Evolutionary conservation across 495 filamentous ascomycete genomes (phyloP).

Genomic region (Podospora comata): DNA sequence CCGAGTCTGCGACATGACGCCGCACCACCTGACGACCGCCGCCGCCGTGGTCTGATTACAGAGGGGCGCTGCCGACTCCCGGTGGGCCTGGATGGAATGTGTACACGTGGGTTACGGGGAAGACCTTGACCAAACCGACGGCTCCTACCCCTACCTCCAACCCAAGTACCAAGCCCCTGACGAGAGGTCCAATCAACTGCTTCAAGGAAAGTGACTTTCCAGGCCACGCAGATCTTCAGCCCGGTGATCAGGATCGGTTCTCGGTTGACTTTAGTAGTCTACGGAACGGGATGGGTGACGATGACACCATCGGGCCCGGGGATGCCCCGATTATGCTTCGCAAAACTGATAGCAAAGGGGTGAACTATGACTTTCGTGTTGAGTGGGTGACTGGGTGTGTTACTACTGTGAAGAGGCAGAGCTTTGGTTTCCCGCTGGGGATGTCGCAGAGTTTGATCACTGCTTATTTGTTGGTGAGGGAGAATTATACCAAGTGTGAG

Average conservation of each 20-base stretch:
- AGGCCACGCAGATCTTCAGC: constrained; percentile 14
- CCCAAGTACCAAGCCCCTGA: constrained; percentile 1
- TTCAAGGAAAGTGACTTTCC: constrained; percentile 15
- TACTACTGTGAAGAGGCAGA: neutral
- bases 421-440: neutral
- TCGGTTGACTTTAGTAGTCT: constrained; percentile 10
- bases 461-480: neutral
- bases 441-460: neutral
- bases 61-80: neutral
- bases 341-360: neutral
- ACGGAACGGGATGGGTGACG: neutral
- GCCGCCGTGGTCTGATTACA: neutral
- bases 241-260: constrained; percentile 7
- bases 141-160: neutral
- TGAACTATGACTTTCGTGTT: neutral
- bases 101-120: neutral
- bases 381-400: neutral
- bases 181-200: constrained; percentile 12
- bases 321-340: neutral
- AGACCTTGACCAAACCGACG: neutral
- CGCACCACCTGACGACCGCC: constrained; percentile 1
- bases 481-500: neutral
- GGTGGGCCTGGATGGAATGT: neutral
- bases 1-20: constrained; percentile 5
- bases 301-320: neutral